Conservation (phyloP, 129 eudicot species). For the Silybum marianum region DNA sequence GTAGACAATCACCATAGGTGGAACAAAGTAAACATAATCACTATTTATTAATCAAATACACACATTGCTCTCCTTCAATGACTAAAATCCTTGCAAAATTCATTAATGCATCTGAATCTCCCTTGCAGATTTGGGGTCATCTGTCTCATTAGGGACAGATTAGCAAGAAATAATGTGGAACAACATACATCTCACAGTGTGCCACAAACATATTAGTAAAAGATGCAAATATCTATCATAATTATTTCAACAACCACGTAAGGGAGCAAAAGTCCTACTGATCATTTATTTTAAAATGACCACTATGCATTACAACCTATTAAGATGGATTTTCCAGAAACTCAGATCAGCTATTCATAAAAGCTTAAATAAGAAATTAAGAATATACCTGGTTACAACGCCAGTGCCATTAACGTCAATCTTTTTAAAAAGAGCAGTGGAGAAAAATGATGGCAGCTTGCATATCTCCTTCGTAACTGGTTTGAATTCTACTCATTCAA, state of each 20-base stretch:
- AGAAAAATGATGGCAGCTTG: constrained; percentile 75
- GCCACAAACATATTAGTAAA: not conserved
- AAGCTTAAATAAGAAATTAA: not conserved
- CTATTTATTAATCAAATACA: not conserved
- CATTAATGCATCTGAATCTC: not conserved
- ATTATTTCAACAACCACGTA: not conserved
- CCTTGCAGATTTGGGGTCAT: not conserved
- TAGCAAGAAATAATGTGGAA: not conserved
- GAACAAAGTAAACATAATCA: not conserved
- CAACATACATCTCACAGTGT: not conserved
- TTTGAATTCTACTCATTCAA: constrained; percentile 54
- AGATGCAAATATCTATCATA: not conserved
- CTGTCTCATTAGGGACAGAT: not conserved
- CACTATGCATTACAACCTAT: not conserved
- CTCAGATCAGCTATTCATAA: not conserved
- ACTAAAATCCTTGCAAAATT: not conserved
- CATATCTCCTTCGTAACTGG: constrained; percentile 70
- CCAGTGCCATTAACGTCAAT: constrained; percentile 56
- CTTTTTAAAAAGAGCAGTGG: constrained; percentile 56
- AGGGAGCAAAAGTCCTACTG: not conserved
- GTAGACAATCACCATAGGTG: not conserved
- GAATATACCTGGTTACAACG: constrained; percentile 55
- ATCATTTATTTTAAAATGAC: not conserved
- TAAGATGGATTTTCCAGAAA: not conserved
- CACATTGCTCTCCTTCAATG: not conserved